Evolutionary conservation across 2,329 filamentous ascomycete genomes (phyloP).

Genomic region (Colletotrichum viniferum): DNA sequence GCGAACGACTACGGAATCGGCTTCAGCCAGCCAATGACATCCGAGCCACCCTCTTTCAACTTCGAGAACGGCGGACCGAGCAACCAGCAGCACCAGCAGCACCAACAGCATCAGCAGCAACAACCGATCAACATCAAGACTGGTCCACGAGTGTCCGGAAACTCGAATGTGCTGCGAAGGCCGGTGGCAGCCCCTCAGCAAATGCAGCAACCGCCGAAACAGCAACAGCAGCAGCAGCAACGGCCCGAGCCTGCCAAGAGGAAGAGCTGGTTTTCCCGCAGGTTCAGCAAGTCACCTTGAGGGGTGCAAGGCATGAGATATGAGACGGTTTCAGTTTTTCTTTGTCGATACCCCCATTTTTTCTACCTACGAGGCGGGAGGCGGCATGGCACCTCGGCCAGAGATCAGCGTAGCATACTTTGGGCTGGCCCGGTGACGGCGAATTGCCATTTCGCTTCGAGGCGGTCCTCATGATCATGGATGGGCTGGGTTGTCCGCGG

Average conservation of each 20-base stretch:
- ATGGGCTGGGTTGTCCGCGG: neutral
- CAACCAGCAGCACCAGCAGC: neutral
- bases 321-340: neutral
- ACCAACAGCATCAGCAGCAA: neutral
- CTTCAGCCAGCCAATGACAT: slow-evolving; percentile 48
- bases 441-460: neutral
- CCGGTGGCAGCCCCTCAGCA: slow-evolving; percentile 16
- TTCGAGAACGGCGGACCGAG: slow-evolving; percentile 28
- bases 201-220: neutral
- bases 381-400: neutral
- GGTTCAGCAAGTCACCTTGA: slow-evolving; percentile 70
- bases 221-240: slow-evolving; percentile 23
- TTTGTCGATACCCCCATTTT: slow-evolving; percentile 26
- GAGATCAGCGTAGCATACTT: neutral
- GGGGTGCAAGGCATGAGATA: neutral
- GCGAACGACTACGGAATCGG: slow-evolving; percentile 70
- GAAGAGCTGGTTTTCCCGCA: slow-evolving; percentile 87
- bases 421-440: neutral
- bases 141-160: neutral
- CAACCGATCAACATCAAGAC: neutral
- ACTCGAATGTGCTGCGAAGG: slow-evolving; percentile 28
- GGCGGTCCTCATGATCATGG: neutral
- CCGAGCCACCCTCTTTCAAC: slow-evolving; percentile 40
- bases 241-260: slow-evolving; percentile 67
- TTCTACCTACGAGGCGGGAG: neutral